These are phyloP conservation scores for Wickerhamomyces ciferrii DNA, from an alignment of 805 yeast genomes.

Conservation along the genomic window DNA sequence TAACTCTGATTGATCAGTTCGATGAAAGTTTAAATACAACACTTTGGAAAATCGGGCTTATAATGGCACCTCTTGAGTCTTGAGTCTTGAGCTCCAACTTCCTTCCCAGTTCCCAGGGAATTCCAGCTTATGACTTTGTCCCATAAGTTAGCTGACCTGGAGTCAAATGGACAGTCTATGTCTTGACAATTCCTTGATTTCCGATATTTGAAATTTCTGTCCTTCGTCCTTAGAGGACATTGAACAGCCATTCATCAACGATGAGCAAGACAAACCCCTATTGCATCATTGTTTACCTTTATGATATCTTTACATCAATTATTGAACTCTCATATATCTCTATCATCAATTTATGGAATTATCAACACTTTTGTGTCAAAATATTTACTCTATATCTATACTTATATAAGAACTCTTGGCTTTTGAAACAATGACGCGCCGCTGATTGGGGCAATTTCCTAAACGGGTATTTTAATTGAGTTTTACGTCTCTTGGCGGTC, in stretches of 20 bases:
- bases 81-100: too few species aligned
- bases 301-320: too few species aligned
- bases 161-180: too few species aligned
- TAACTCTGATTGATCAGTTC: too few species aligned
- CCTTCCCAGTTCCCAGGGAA: too few species aligned
- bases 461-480: neutral
- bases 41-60: neutral
- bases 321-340: too few species aligned
- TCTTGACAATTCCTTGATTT: neutral
- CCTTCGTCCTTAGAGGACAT: neutral
- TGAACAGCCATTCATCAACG: neutral
- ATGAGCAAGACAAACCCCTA: neutral
- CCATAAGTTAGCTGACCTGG: too few species aligned
- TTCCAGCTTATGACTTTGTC: too few species aligned
- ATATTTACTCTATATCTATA: too few species aligned
- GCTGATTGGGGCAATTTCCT: neutral
- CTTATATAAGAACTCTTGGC: neutral
- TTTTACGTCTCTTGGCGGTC: neutral
- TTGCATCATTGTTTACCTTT: neutral
- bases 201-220: neutral
- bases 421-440: neutral
- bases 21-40: neutral
- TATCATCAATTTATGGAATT: neutral
- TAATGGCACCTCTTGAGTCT: neutral
- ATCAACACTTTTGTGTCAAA: constrained; percentile 1